These are phyloP conservation scores for Epichloe amarillans DNA, from an alignment of 2,329 filamentous ascomycete species.

Conservation along the genomic window DNA sequence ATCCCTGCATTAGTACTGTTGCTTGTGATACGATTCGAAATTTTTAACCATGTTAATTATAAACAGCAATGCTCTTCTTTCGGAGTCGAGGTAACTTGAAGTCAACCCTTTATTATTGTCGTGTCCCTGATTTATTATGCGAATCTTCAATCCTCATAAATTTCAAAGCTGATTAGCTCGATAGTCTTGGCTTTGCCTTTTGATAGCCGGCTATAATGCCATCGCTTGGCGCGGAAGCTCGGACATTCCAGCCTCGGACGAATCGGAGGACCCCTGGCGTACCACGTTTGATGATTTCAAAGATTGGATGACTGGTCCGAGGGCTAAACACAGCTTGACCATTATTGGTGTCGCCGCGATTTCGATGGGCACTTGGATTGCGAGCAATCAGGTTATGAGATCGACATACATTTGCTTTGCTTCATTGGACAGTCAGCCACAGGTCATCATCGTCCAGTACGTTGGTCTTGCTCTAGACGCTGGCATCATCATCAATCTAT, in stretches of 20 bases:
- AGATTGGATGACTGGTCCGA: slow-evolving; percentile 32
- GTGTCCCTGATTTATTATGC: not conserved
- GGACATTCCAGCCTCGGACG: slow-evolving; percentile 17
- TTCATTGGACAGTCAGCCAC: slow-evolving; percentile 24
- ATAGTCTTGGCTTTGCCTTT: slow-evolving; percentile 33
- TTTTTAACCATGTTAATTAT: slow-evolving; percentile 30
- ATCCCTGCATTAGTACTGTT: slow-evolving; percentile 29
- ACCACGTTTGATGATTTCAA: slow-evolving; percentile 33
- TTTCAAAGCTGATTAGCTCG: not conserved
- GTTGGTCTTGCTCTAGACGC: slow-evolving; percentile 33
- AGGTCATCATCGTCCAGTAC: slow-evolving; percentile 28
- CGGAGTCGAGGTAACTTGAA: slow-evolving; percentile 30
- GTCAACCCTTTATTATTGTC: not conserved
- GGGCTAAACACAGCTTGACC: slow-evolving; percentile 21
- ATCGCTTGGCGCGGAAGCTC: slow-evolving; percentile 22
- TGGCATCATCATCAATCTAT: slow-evolving; percentile 31
- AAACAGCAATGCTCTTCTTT: slow-evolving; percentile 37
- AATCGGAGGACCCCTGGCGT: slow-evolving; percentile 34
- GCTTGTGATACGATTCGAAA: slow-evolving; percentile 33
- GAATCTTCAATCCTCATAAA: not conserved
- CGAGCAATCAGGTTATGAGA: slow-evolving; percentile 22
- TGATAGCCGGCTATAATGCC: slow-evolving; percentile 32
- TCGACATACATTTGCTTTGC: slow-evolving; percentile 40
- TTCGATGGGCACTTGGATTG: slow-evolving; percentile 28
- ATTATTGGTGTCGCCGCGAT: slow-evolving; percentile 25